phyloP scores from a whole-genome alignment of 1,284 basidiomycete species.

The Ustilago tritici region DNA sequence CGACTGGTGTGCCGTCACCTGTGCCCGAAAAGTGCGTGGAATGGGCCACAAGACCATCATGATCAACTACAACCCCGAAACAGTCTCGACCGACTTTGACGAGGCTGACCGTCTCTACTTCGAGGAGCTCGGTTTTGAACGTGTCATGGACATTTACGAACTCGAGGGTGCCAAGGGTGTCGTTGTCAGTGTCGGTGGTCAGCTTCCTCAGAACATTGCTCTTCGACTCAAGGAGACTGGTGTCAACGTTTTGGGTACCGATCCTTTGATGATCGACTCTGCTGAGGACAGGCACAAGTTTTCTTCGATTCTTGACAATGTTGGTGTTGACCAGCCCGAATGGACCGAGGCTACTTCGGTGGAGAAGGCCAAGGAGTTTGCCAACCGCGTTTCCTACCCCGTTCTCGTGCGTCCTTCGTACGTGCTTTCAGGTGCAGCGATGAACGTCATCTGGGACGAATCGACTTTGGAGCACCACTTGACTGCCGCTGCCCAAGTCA shows the following conservation, averaged over 20 bases:
- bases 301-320: conserved; percentile 91
- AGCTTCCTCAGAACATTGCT: conserved; percentile 89
- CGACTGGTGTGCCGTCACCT: conserved; percentile 99
- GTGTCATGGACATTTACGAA: conserved; percentile 99
- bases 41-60: conserved; percentile 97
- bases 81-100: conserved; percentile 98
- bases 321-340: conserved; percentile 96
- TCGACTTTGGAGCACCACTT: conserved; percentile 89
- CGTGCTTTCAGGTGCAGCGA: conserved; percentile 97
- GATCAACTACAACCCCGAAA: conserved; percentile 99
- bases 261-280: conserved; percentile 93
- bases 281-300: conserved; percentile 99
- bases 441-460: conserved; percentile 98
- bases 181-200: conserved; percentile 95
- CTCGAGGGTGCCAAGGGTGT: conserved; percentile 91
- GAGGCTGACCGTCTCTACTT: conserved; percentile 99
- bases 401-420: conserved; percentile 75
- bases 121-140: conserved; percentile 96
- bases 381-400: conserved; percentile 78
- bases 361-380: conserved; percentile 91
- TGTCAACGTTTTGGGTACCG: conserved; percentile 94
- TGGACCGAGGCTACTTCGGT: conserved; percentile 93
- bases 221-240: conserved; percentile 89
- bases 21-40: conserved; percentile 87
- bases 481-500: conserved; percentile 92